Base-by-base conservation (phyloP, 164 flowering plant species). In the Aristolochia fimbriata region DNA sequence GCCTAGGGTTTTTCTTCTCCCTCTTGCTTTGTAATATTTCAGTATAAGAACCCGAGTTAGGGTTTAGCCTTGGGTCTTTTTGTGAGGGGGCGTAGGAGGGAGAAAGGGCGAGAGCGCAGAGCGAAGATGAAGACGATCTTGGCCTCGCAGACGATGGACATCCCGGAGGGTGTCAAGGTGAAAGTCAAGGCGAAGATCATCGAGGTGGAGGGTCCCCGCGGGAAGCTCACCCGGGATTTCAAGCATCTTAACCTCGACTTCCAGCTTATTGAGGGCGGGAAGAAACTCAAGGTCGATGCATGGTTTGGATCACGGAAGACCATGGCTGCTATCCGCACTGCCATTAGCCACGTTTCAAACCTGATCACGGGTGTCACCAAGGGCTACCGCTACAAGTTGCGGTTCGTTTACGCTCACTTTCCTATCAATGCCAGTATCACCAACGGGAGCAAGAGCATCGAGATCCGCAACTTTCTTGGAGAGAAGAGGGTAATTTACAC, bases 231-330 rank as follows among this genome's bases (percentile, higher is more conserved):
- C 62, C 30, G 69, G 21, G 33, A 66, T 48, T 66, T 66, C 55
- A 66, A 66, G 64, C 69, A 66, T 19, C 60, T 83, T 11, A 83
- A 76, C 67, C 85, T 83, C 47, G 88, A 83, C 50, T 83, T 83
- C 67, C 79, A 80, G 68, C 75, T 83, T 31, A 66, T 73, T 58
- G 58, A 62, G 57, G 86, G 83, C 1, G 75, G 75, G 59, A 60
- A 60, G 67, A 75, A 78, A 74, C 79, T 84, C n/a, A 78, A 77
- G 72, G 72, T 84, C 55, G 89, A 84, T 13, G 77, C 86, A 15
- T 84, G 89, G 89, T 84, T 84, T 64, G 86, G 86, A 9, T 73
- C 81, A n/a, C 50, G 89, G 23, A 81, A 81, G 66, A 72, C 86
- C 60, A 73, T 78, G 61, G 89, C 89, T 3, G 78, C 89, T 25